Base-by-base conservation (phyloP, 768 basidiomycete genomes). In the Leccinellum luteum region DNA sequence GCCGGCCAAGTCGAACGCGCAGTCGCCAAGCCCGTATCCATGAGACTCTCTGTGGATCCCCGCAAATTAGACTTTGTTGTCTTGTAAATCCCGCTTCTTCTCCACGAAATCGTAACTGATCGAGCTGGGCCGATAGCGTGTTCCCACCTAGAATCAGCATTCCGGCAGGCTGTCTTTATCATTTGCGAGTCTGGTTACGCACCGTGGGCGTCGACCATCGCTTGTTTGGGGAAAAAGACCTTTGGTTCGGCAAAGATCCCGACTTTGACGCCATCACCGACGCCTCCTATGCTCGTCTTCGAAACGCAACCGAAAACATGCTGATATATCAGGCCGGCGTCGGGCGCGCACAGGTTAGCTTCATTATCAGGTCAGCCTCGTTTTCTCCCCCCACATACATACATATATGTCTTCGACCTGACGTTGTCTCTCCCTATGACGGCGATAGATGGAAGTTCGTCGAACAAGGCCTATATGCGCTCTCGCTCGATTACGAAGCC, bases 191-290 rank as follows among this genome's bases (percentile, higher is more conserved):
- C 19, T 89, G 87, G 86, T 73, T 88, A 45, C 77, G 82, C 14
- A 77, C 77, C 6, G 79, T 79, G 31, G 77, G 74, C n/a, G 70
- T 83, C 35, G 83, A 87, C 55, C 87, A 86, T 58, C 79, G 85
- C 34, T 55, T 88, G 45, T 88, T 89, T 62, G 78, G 79, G 34
- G 83, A 84, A 19, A 83, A 85, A 61, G 83, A 85, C 27, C 65
- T 88, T 27, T 87, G 85, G 85, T 72, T 87, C 13, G 86, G 83
- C 17, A 82, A 76, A 64, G 85, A 89, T 64, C 84, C 83, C 5
- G 85, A 88, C 64, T 87, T 89, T 65, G 68, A 73, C 45, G 73
- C 79, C 2, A 81, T 89, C 44, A 72, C 74, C 19, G 79, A 86
- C 47, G 84, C 82, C 10, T 80, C 81, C 2, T 83, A 85, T 63